These are phyloP conservation scores for Hysterangium stoloniferum DNA, from an alignment of 768 basidiomycete species.

Conservation along the genomic window DNA sequence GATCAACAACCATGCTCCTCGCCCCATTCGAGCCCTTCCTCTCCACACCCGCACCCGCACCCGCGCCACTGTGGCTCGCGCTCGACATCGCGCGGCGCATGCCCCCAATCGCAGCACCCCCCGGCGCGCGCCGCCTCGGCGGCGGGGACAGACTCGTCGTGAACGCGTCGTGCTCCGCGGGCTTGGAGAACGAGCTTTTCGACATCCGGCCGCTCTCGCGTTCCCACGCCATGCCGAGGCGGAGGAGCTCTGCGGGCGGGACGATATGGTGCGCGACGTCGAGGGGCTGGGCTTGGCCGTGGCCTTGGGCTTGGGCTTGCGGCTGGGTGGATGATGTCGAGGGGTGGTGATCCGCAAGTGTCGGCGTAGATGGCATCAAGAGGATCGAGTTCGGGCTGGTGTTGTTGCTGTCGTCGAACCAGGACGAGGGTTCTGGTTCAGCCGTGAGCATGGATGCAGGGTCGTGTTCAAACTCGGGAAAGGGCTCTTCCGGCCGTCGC, in stretches of 20 bases:
- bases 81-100: not conserved
- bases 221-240: constrained; percentile 1
- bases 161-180: too few relatives aligned
- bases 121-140: not conserved
- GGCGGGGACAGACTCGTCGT: constrained; percentile 5
- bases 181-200: too few relatives aligned
- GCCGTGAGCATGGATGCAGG: not conserved
- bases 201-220: too few relatives aligned
- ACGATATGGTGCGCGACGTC: constrained; percentile 6
- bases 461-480: not conserved
- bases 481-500: not conserved
- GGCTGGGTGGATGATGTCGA: not conserved
- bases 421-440: not conserved
- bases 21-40: not conserved
- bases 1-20: not conserved
- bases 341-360: not conserved
- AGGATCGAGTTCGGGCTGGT: not conserved
- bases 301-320: not conserved
- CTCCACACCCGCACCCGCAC: not conserved
- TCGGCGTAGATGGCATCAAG: not conserved
- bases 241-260: constrained; percentile 3
- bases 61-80: not conserved
- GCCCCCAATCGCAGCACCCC: not conserved
- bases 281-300: too few relatives aligned
- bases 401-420: not conserved